Percentiles rank a stretch among this genome's conserved stretches.
Conservation (phyloP, 2,329 filamentous ascomycete species). For the Parasarocladium wereldwijsianum region DNA sequence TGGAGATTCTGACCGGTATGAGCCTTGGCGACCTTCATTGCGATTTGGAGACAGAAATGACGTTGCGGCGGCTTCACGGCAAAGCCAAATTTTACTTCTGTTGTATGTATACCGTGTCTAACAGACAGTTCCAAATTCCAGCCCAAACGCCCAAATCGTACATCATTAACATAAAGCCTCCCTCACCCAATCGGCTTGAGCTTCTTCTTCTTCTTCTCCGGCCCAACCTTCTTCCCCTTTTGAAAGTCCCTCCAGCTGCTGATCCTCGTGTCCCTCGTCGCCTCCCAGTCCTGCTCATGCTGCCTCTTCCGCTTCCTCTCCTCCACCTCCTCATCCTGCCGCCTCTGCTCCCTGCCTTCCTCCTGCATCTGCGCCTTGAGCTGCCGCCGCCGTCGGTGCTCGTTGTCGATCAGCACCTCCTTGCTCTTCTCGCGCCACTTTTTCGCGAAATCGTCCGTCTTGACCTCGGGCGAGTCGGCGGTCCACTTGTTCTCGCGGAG, state of each 20-base stretch:
- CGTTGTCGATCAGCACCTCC: constrained; percentile 83
- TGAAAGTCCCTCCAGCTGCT: constrained; percentile 89
- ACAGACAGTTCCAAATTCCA: no score
- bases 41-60: no score
- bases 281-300: constrained; percentile 91
- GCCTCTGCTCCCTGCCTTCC: constrained; percentile 77
- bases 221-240: constrained; percentile 44
- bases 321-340: constrained; percentile 73
- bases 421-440: constrained; percentile 86
- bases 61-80: no score
- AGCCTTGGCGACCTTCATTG: no score
- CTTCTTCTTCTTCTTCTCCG: constrained; percentile 58
- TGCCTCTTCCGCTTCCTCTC: constrained; percentile 74
- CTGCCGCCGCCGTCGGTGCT: constrained; percentile 70
- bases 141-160: no score
- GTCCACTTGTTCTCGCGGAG: constrained; percentile 93
- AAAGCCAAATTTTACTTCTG: no score
- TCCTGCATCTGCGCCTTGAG: constrained; percentile 92
- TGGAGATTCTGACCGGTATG: no score
- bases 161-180: no score
- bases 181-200: constrained; percentile 44
- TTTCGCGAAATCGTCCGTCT: constrained; percentile 66
- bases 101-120: no score
- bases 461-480: constrained; percentile 72
- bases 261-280: constrained; percentile 79